A percentile compares a stretch with the other conserved stretches of the same genome.
Conservation (phyloP, 139 green algal genomes). For the Chlorella sp. region DNA sequence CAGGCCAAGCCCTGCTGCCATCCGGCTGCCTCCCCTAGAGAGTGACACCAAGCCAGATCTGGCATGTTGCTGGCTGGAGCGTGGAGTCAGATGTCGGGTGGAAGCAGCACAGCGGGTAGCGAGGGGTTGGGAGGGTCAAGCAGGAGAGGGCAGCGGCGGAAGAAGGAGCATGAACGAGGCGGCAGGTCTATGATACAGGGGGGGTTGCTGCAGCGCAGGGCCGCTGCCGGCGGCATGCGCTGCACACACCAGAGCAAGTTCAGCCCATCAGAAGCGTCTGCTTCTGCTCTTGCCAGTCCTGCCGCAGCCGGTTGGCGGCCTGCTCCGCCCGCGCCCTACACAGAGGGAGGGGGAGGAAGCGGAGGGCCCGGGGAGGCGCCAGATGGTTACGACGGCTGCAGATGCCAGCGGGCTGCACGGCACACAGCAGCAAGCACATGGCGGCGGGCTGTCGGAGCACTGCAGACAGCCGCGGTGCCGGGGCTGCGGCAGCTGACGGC, state of each 20-base stretch:
- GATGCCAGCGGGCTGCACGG: too few species aligned
- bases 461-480: neutral
- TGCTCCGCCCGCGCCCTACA: conserved; percentile 34
- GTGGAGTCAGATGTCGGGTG: too few species aligned
- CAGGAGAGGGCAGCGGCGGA: neutral
- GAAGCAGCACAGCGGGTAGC: too few species aligned
- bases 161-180: neutral
- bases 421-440: neutral
- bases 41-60: too few species aligned
- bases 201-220: too few species aligned
- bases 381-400: too few species aligned
- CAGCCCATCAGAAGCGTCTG: conserved; percentile 16
- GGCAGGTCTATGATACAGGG: neutral
- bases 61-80: too few species aligned
- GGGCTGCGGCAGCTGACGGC: neutral
- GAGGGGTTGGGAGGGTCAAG: too few species aligned
- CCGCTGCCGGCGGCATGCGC: neutral
- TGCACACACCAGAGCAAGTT: neutral
- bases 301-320: conserved; percentile 30
- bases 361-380: neutral
- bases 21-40: too few species aligned
- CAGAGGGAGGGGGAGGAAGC: neutral
- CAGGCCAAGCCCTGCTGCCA: too few species aligned
- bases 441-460: neutral
- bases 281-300: conserved; percentile 34